Conservation (phyloP, 176 grass and related monocot genomes). For the Triticum turgidum region DNA sequence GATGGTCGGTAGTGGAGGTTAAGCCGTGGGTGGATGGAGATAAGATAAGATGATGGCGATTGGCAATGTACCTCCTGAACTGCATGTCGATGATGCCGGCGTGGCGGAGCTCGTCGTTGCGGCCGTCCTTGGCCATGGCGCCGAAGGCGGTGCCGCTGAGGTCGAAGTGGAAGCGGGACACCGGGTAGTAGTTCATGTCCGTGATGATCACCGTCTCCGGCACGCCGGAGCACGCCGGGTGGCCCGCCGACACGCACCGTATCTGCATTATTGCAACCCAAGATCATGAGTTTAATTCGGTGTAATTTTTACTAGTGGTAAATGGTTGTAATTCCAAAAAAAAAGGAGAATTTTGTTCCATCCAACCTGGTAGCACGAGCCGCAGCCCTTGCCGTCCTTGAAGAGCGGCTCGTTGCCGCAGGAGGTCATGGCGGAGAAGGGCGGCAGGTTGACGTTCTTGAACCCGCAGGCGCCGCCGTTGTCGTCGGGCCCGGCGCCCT, state of each 20-base stretch:
- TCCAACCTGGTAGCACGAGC: constrained; percentile 45
- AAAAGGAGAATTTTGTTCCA: too few relatives aligned
- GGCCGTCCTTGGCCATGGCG: constrained; percentile 44
- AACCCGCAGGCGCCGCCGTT: constrained; percentile 64
- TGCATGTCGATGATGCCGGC: constrained; percentile 63
- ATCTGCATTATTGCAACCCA: constrained; percentile 28
- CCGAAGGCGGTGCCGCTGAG: constrained; percentile 65
- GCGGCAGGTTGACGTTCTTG: constrained; percentile 46
- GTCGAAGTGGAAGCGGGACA: constrained; percentile 65
- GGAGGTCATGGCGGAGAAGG: constrained; percentile 60
- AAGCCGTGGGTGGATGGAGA: neutral
- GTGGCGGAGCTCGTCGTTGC: constrained; percentile 48
- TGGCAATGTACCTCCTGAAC: constrained; percentile 32
- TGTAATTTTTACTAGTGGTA: neutral
- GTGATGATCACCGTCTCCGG: constrained; percentile 60
- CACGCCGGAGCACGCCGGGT: constrained; percentile 53
- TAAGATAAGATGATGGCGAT: neutral
- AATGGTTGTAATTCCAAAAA: neutral
- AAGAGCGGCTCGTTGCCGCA: constrained; percentile 53
- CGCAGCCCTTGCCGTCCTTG: constrained; percentile 57
- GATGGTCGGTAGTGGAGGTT: neutral
- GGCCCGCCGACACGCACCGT: constrained; percentile 19
- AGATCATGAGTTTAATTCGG: neutral
- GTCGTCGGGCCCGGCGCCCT: constrained; percentile 54
- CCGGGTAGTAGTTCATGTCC: constrained; percentile 72